Evolutionary conservation across 352 stramenopile species (phyloP), one percentile per base, ranked within the genome.

Genomic region (Pythium dissimile): DNA sequence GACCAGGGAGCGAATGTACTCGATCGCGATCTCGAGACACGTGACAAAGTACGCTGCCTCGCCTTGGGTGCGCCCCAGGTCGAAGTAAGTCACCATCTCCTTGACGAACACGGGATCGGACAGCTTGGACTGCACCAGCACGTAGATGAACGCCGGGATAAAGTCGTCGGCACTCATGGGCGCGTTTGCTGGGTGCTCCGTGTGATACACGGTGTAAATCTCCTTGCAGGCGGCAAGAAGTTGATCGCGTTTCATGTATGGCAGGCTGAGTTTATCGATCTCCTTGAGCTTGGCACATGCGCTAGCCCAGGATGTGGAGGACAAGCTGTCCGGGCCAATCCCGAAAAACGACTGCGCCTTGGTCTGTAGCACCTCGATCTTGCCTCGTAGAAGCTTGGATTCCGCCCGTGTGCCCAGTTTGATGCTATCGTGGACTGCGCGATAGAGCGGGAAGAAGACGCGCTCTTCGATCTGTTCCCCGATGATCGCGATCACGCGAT

Each of bases 41-140:
- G 83, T 92, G 23, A 92, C 83, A 57, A 92, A 95, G 62, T 95
- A 95, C 53, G 83, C 81, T 26, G 84, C 84, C 59, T 95, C 85
- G 50, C 85, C 85, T 20, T 86, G 75, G 11, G 73, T 83, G 24
- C 73, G 66, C 27, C 83, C 80, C 1, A 70, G 67, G 43, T 91
- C 80, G 44, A 95, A 92, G 39, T 80, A 86, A 5, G 82, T 89
- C 41, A 95, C 73, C 55, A 95, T 60, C 54, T 93, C 83, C 48
- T 90, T 91, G 10, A 93, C 59, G 30, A 78, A 69, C 23, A 93
- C 69, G 0, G 85, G 77, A 56, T 95, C 77, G 15, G 73, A 74
- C 24, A 95, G 41, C 12, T 66, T 62, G 21, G 83, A 82, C 62
- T 93, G 83, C 46, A 95, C 84, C 1, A 95, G 67, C 52, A 93